Percentiles rank a stretch among this genome's conserved stretches.
Conservation (phyloP, 352 stramenopile species). For the Phytophthora idaei region DNA sequence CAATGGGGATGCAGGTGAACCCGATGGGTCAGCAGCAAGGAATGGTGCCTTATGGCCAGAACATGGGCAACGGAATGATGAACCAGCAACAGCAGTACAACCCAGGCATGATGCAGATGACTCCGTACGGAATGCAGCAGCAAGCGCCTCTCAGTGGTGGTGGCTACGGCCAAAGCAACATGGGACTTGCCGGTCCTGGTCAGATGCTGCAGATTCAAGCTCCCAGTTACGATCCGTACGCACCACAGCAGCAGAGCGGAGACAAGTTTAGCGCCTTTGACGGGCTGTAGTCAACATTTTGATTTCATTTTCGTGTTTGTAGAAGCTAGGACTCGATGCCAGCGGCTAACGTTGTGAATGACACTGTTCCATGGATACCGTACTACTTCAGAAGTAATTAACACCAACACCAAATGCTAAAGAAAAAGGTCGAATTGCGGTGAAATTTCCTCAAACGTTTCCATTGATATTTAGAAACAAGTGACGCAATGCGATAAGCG, state of each 20-base stretch:
- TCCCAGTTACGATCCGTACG: constrained; percentile 52
- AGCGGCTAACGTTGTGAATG: constrained; percentile 16
- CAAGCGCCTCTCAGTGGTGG: constrained; percentile 52
- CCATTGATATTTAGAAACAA: constrained; percentile 43
- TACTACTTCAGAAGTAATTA: neutral
- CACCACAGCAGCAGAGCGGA: constrained; percentile 50
- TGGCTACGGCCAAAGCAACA: constrained; percentile 46
- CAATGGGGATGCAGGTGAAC: constrained; percentile 35
- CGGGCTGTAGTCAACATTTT: constrained; percentile 52
- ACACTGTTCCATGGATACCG: neutral
- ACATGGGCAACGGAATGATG: constrained; percentile 45
- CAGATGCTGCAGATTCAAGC: constrained; percentile 81
- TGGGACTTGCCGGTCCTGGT: constrained; percentile 57
- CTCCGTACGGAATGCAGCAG: constrained; percentile 71
- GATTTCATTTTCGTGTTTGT: constrained; percentile 39
- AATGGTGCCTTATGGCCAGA: constrained; percentile 40
- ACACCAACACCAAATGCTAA: no score
- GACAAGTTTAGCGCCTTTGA: constrained; percentile 88
- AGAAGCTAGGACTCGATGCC: constrained; percentile 30
- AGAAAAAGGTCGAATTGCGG: neutral
- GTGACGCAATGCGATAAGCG: constrained; percentile 16
- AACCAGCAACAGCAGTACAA: constrained; percentile 57
- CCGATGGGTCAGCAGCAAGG: constrained; percentile 36
- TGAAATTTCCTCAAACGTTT: constrained; percentile 49
- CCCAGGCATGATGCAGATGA: constrained; percentile 76